Conservation (phyloP, 148 eudicot genomes). For the Nepenthes gracilis region DNA sequence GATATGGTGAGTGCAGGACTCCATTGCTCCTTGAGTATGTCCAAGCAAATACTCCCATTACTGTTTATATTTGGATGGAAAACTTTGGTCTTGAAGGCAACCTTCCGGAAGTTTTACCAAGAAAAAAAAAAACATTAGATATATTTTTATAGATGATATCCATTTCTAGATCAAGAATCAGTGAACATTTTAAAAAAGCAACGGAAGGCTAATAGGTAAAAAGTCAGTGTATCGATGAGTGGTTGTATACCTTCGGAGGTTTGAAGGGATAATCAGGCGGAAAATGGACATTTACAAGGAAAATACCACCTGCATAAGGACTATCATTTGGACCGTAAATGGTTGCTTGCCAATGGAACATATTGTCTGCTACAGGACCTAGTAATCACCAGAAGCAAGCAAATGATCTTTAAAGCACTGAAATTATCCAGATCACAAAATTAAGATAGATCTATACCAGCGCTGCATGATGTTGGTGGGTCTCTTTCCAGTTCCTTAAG, state of each 20-base stretch:
- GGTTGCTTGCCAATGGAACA: conserved; percentile 74
- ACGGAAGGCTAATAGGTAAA: neutral
- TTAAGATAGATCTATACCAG: conserved; percentile 20
- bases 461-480: conserved; percentile 74
- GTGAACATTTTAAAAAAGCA: neutral
- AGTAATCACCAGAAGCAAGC: neutral
- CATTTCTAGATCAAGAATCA: neutral
- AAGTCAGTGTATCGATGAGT: neutral
- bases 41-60: conserved; percentile 64
- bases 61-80: conserved; percentile 63
- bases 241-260: conserved; percentile 50
- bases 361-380: conserved; percentile 58
- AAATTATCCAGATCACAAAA: neutral
- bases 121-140: neutral
- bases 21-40: conserved; percentile 76
- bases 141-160: neutral
- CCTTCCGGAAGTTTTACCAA: conserved; percentile 23
- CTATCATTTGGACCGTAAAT: conserved; percentile 60
- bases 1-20: conserved; percentile 78
- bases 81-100: conserved; percentile 63
- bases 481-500: conserved; percentile 69
- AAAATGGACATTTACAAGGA: conserved; percentile 53
- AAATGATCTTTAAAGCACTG: neutral
- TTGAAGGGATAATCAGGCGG: conserved; percentile 73
- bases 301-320: conserved; percentile 55